Base-by-base conservation (phyloP, 1,284 basidiomycete genomes). In the Cutaneotrichosporon sp. region DNA sequence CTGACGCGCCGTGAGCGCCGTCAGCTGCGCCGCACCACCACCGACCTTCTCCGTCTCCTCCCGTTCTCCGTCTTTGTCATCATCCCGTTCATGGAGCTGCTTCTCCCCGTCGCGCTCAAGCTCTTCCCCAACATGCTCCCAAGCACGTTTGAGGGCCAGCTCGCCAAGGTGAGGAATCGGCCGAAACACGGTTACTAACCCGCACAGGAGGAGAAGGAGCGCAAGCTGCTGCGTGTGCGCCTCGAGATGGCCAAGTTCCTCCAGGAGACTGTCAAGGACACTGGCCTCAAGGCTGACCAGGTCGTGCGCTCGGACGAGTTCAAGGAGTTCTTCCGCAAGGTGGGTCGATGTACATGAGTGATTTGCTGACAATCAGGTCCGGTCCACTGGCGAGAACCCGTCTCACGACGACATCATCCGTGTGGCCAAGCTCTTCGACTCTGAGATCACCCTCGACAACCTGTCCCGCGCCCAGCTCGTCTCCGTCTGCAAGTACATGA, bases 171-270 rank as follows among this genome's bases (percentile, higher is more conserved):
- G 70, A 72, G 88, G 81, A 33, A 7, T 31, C 36, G 33, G n/a
- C n/a, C 3, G 18, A 34, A 22, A 45, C 4, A 14, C 22, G 25
- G 25, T 18, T 49, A 22, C 25, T 62, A 42, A 43, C 56, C 20
- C 33, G 14, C 20, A 7, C 72, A 94, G 91, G 93, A 97, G 76
- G 95, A 99, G 81, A 99, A 99, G 81, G 87, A 97, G 72, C 88
- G 95, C 67, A 97, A 97, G 77, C 84, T 98, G 3, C 87, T 99
- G 54, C 90, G 95, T 70, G 92, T 97, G 24, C 86, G 95, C 58
- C 83, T 99, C 27, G 95, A 98, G 77, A 98, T 99, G 95, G 97
- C 97, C 70, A 99, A 99, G 76, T 99, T 99, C 84, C 83, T 99
- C 52, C 95, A 98, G 76, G 97, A 98, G 79, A 98, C 97, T 2